A percentile compares a stretch with the other conserved stretches of the same genome.
Evolutionary conservation across 192 early-diverging fungal species (phyloP).

Genomic region (Allomyces arbusculus): DNA sequence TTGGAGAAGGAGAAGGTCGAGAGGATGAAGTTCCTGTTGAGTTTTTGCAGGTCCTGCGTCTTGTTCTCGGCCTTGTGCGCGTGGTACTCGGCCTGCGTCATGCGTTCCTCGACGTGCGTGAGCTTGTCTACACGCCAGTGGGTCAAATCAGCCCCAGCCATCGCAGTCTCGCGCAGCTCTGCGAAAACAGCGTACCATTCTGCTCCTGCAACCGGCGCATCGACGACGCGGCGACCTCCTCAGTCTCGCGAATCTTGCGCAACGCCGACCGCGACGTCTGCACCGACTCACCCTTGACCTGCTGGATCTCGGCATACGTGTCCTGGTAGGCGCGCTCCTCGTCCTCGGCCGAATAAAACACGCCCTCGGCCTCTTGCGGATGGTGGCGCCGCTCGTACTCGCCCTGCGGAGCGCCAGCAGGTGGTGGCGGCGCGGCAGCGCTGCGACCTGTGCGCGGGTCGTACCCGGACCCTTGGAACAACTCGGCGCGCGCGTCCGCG

Average conservation of each 20-base stretch:
- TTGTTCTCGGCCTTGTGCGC: neutral
- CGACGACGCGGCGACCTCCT: conserved; percentile 10
- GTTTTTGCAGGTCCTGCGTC: neutral
- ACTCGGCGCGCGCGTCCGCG: neutral
- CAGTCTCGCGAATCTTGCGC: conserved; percentile 15
- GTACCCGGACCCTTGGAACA: neutral
- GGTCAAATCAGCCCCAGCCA: too few relatives aligned
- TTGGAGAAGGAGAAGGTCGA: neutral
- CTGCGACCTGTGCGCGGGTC: neutral
- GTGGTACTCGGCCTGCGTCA: neutral
- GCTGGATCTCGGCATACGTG: conserved; percentile 16
- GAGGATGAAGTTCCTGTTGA: neutral
- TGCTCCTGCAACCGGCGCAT: conserved; percentile 18
- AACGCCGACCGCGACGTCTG: conserved; percentile 22
- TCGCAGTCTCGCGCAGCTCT: too few relatives aligned
- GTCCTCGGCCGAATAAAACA: conserved; percentile 6
- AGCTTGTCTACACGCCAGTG: conserved; percentile 18
- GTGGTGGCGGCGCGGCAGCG: neutral
- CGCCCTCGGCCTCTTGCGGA: neutral
- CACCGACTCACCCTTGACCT: conserved; percentile 23
- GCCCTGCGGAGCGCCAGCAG: neutral
- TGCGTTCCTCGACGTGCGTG: conserved; percentile 11
- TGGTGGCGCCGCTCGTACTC: neutral
- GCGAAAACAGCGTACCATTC: conserved; percentile 8
- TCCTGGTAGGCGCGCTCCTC: conserved; percentile 14